These are phyloP conservation scores for Lepiota brunneoincarnata DNA, from an alignment of 768 basidiomycete species.

Conservation along the genomic window DNA sequence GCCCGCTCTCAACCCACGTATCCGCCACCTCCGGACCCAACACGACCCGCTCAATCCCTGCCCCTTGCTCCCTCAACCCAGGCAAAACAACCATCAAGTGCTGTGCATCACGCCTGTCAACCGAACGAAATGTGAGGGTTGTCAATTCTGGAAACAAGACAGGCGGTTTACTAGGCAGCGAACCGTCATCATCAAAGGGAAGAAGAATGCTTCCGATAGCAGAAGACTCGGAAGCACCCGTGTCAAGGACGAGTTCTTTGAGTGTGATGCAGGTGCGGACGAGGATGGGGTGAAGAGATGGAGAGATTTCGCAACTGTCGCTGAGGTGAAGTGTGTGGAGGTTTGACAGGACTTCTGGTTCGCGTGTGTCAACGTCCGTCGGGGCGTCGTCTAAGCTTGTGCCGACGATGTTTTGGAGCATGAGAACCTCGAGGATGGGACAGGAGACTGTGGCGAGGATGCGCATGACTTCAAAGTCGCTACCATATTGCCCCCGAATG, in stretches of 20 bases:
- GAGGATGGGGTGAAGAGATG: neutral
- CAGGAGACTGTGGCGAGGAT: conserved; percentile 7
- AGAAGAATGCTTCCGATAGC: conserved; percentile 8
- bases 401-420: conserved; percentile 6
- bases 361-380: conserved; percentile 6
- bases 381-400: conserved; percentile 6
- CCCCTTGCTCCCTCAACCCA: conserved; percentile 4
- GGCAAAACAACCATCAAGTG: conserved; percentile 6
- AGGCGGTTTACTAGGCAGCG: neutral
- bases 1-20: conserved; percentile 5
- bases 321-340: conserved; percentile 2
- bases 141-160: conserved; percentile 6
- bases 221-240: conserved; percentile 5
- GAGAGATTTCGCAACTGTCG: conserved; percentile 10
- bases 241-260: conserved; percentile 9
- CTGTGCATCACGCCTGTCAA: conserved; percentile 8
- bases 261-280: neutral
- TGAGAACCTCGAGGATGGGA: conserved; percentile 7
- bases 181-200: neutral
- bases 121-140: neutral
- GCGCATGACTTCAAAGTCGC: conserved; percentile 10
- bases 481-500: conserved; percentile 9
- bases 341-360: neutral
- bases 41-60: neutral
- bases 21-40: conserved; percentile 1